phyloP scores from a whole-genome alignment of 768 basidiomycete species.

The Leucocoprinus leucothites region DNA sequence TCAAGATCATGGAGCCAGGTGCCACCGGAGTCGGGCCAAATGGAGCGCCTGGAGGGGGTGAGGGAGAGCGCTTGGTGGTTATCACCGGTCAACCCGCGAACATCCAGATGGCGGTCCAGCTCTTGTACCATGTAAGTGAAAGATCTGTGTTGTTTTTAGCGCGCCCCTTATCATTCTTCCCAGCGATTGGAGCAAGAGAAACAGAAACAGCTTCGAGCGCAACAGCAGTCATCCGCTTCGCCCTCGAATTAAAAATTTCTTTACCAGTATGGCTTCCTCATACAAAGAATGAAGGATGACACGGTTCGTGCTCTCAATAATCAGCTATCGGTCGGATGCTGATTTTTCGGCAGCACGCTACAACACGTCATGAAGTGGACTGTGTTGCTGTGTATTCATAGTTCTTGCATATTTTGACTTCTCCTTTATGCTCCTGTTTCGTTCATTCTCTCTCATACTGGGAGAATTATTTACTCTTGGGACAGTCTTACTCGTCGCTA shows the following conservation, averaged over 20 bases:
- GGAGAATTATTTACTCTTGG: neutral
- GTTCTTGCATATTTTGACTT: neutral
- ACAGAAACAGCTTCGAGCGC: constrained; percentile 69
- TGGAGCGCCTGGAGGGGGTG: constrained; percentile 69
- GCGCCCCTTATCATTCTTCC: neutral
- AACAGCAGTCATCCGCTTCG: constrained; percentile 18
- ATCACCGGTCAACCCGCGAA: constrained; percentile 95
- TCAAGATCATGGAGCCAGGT: constrained; percentile 98
- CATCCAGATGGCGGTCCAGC: constrained; percentile 93
- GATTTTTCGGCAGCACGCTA: neutral
- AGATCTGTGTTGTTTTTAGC: neutral
- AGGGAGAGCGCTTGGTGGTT: constrained; percentile 90
- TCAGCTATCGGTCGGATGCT: neutral
- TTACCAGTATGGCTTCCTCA: neutral
- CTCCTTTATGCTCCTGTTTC: neutral
- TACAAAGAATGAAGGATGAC: neutral
- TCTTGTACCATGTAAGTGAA: constrained; percentile 75
- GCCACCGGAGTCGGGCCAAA: constrained; percentile 67
- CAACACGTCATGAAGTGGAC: neutral
- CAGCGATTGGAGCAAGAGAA: constrained; percentile 89
- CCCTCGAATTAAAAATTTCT: neutral
- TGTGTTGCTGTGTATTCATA: constrained; percentile 11
- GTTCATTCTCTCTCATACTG: neutral
- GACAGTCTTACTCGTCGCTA: neutral
- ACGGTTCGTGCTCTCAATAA: neutral